phyloP scores from a whole-genome alignment of 192 early-diverging fungal genomes.

The Pilobolus umbonatus region DNA sequence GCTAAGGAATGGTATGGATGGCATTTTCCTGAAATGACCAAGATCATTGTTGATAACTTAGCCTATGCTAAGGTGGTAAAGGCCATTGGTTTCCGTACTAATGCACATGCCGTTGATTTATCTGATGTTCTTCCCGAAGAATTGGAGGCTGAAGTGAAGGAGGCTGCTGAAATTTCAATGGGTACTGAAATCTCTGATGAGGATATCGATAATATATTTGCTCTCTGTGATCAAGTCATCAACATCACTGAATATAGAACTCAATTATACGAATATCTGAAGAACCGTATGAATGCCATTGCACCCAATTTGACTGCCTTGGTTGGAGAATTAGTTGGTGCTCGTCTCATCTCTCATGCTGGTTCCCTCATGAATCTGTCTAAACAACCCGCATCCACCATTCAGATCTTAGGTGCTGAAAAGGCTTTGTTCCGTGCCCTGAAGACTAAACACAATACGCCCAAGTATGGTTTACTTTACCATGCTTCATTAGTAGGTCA shows the following conservation, averaged over 20 bases:
- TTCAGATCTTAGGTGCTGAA: conserved; percentile 99
- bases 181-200: conserved; percentile 97
- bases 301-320: conserved; percentile 88
- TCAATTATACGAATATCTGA: conserved; percentile 94
- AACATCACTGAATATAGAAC: conserved; percentile 91
- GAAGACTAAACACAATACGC: conserved; percentile 98
- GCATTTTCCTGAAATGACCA: conserved; percentile 99
- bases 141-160: conserved; percentile 87
- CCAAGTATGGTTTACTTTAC: conserved; percentile 98
- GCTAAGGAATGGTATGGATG: conserved; percentile 99
- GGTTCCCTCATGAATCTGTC: conserved; percentile 95
- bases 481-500: conserved; percentile 96
- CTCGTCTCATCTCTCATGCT: conserved; percentile 95
- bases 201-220: conserved; percentile 94
- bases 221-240: conserved; percentile 94
- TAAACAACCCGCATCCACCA: conserved; percentile 97
- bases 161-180: conserved; percentile 98
- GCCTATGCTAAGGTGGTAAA: conserved; percentile 89
- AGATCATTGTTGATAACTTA: conserved; percentile 92
- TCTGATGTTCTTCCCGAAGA: conserved; percentile 86
- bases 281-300: conserved; percentile 93
- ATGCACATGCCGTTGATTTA: conserved; percentile 72
- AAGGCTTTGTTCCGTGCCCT: conserved; percentile 99
- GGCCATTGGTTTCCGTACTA: conserved; percentile 87
- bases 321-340: conserved; percentile 98